Percentiles rank a stretch among this genome's conserved stretches.
Conservation (phyloP, 148 eudicot genomes). For the Rhododendron ferrugineum region DNA sequence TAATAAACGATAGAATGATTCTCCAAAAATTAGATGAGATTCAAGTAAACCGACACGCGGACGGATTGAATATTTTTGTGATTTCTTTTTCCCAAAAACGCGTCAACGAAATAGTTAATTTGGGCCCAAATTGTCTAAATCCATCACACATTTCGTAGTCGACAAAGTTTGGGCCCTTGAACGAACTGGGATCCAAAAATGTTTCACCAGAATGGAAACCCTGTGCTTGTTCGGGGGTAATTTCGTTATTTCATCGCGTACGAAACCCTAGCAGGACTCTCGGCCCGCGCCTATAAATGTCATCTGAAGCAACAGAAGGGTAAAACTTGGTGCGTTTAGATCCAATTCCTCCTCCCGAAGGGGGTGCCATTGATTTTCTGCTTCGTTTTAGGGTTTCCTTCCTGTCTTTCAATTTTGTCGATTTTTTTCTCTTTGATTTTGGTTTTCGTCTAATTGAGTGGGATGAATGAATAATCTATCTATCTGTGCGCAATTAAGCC, state of each 20-base stretch:
- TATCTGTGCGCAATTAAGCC: constrained; percentile 41
- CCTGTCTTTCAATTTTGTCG: too few species aligned
- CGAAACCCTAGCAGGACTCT: constrained; percentile 4
- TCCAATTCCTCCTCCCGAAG: background rate
- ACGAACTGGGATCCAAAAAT: background rate
- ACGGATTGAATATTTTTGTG: background rate
- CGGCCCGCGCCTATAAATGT: background rate
- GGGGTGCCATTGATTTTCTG: background rate
- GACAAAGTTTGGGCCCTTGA: background rate
- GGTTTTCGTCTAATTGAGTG: background rate
- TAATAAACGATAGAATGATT: too few species aligned
- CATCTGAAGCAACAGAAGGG: too few species aligned
- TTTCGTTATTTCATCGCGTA: background rate
- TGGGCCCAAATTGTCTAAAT: background rate
- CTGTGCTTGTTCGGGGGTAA: background rate
- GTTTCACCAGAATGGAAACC: background rate
- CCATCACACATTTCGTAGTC: background rate
- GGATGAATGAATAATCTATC: background rate
- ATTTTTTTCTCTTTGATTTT: background rate
- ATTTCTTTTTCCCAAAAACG: background rate
- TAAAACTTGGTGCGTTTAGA: too few species aligned
- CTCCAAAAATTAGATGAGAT: too few species aligned
- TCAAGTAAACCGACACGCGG: too few species aligned
- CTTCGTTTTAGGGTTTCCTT: background rate
- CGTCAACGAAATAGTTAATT: background rate